Conservation (phyloP, 441 rosid genomes). For the Bruguiera hainesii region DNA sequence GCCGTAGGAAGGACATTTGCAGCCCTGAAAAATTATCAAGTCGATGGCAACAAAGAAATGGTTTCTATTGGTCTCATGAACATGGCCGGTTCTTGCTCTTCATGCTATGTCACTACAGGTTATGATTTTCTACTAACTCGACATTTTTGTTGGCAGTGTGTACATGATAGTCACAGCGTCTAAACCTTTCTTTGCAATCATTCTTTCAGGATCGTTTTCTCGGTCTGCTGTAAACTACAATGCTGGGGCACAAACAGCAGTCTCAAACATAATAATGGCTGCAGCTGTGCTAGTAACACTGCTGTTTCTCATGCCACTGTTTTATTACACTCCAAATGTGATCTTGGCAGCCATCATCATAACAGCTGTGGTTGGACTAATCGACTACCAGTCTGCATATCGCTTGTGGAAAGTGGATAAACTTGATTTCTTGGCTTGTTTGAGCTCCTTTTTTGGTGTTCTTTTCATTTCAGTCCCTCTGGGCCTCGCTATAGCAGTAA, state of each 20-base stretch:
- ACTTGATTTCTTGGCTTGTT: conserved; percentile 81
- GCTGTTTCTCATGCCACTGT: conserved; percentile 91
- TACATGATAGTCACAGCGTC: background rate
- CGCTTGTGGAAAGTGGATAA: conserved; percentile 88
- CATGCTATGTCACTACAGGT: conserved; percentile 96
- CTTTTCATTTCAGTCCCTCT: conserved; percentile 89
- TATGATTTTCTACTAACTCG: background rate
- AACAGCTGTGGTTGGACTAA: conserved; percentile 92
- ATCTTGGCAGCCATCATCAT: conserved; percentile 84
- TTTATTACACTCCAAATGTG: conserved; percentile 84
- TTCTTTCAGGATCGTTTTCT: conserved; percentile 72
- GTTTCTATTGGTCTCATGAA: conserved; percentile 96
- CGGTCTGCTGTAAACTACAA: conserved; percentile 91
- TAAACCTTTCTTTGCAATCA: conserved; percentile 5
- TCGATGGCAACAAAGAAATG: conserved; percentile 99
- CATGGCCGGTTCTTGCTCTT: conserved; percentile 89
- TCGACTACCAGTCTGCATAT: conserved; percentile 67
- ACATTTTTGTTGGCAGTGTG: background rate
- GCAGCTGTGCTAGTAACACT: conserved; percentile 79
- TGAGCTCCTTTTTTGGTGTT: conserved; percentile 89
- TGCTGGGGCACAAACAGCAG: conserved; percentile 89
- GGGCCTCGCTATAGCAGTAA: conserved; percentile 84
- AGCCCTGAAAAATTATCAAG: conserved; percentile 73
- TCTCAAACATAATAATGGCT: conserved; percentile 84
- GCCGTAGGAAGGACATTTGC: conserved; percentile 99